Evolutionary conservation across 805 yeast genomes (phyloP).

Genomic region (Peterozyma toletana): DNA sequence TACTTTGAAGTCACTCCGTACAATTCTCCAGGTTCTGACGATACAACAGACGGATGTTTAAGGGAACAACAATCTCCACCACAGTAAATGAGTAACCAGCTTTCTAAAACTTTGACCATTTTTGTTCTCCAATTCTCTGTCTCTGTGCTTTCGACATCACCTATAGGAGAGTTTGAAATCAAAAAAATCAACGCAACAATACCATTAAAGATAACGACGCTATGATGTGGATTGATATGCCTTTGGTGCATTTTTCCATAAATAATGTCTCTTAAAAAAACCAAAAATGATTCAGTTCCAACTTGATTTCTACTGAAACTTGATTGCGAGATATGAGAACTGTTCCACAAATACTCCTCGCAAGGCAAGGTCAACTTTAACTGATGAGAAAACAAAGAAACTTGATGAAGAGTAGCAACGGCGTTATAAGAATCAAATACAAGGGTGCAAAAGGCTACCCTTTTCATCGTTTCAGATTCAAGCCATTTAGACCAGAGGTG

Average conservation of each 20-base stretch:
- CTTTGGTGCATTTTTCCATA: no score
- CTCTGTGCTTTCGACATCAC: not conserved
- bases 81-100: constrained; percentile 5
- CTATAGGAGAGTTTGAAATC: constrained; percentile 3
- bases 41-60: not conserved
- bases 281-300: constrained; percentile 2
- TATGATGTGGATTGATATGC: constrained; percentile 1
- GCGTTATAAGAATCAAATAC: constrained; percentile 4
- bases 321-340: constrained; percentile 8
- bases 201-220: not conserved
- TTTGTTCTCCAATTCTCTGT: constrained; percentile 5
- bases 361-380: constrained; percentile 57
- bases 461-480: constrained; percentile 64
- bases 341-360: constrained; percentile 53
- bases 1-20: not conserved
- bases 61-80: not conserved
- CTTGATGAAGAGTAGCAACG: constrained; percentile 1
- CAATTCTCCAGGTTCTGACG: not conserved
- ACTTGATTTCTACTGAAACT: constrained; percentile 2
- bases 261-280: constrained; percentile 1
- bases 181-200: constrained; percentile 4
- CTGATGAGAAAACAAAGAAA: constrained; percentile 38
- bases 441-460: constrained; percentile 39
- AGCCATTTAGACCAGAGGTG: constrained; percentile 52
- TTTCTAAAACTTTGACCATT: constrained; percentile 4